Conservation (phyloP, 257 asterid genomes). For the Solanum virginianum region DNA sequence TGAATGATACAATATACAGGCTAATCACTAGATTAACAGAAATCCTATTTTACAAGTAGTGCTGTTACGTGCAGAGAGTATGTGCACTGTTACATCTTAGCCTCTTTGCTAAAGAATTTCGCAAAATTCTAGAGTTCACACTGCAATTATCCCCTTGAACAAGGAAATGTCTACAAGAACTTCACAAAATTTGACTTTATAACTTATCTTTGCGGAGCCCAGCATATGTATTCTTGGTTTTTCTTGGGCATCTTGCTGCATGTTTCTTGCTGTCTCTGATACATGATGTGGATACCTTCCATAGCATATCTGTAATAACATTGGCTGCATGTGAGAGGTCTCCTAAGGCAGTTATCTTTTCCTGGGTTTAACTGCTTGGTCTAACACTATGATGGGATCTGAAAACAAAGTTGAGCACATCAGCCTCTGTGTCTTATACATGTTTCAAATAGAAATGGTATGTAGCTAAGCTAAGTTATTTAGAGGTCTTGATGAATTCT, state of each 20-base stretch:
- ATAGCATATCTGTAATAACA: not conserved
- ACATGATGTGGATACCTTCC: not conserved
- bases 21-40: too few relatives aligned
- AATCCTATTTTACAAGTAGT: too few relatives aligned
- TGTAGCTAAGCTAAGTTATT: not conserved
- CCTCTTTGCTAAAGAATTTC: not conserved
- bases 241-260: not conserved
- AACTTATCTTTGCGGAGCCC: not conserved
- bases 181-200: not conserved
- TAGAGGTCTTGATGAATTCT: not conserved
- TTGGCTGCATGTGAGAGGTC: not conserved
- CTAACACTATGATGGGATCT: not conserved
- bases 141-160: not conserved
- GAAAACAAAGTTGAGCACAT: not conserved
- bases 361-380: not conserved
- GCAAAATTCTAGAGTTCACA: not conserved
- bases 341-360: not conserved
- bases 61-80: too few relatives aligned
- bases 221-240: not conserved
- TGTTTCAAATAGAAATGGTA: not conserved
- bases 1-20: too few relatives aligned
- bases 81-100: not conserved
- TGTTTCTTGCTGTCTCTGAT: not conserved
- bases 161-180: not conserved
- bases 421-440: not conserved